These are phyloP conservation scores for Dendryphion nanum DNA, from an alignment of 2,329 filamentous ascomycete genomes.

Conservation along the genomic window DNA sequence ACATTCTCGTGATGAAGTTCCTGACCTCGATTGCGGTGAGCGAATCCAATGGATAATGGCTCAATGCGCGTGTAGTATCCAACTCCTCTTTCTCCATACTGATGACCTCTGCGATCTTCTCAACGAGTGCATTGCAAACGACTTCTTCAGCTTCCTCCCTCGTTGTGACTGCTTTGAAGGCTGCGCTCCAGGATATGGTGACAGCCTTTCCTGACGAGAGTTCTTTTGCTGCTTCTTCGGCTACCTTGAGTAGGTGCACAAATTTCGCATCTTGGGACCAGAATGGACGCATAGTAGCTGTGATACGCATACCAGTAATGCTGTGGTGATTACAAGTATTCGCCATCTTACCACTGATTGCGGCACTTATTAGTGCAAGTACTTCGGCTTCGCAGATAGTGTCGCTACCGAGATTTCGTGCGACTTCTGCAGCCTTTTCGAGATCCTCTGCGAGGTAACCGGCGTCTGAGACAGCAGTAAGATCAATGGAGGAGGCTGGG, in stretches of 20 bases:
- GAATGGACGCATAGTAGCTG: conserved; percentile 21
- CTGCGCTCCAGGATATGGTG: conserved; percentile 19
- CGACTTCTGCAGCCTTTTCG: conserved; percentile 21
- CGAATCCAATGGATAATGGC: conserved; percentile 24
- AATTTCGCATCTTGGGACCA: conserved; percentile 29
- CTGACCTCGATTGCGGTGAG: conserved; percentile 32
- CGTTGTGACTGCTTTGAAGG: conserved; percentile 19
- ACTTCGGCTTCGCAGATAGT: conserved; percentile 27
- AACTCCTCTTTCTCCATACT: conserved; percentile 24
- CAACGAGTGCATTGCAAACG: conserved; percentile 19
- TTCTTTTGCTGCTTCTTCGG: conserved; percentile 17
- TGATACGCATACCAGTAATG: conserved; percentile 29
- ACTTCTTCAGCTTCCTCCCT: conserved; percentile 20
- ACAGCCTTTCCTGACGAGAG: conserved; percentile 7
- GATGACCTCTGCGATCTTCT: conserved; percentile 26
- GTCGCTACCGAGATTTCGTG: conserved; percentile 23
- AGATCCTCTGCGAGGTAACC: conserved; percentile 25
- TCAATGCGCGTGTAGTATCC: conserved; percentile 19
- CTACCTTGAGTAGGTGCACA: conserved; percentile 16
- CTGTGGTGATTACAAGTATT: conserved; percentile 24
- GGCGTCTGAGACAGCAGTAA: conserved; percentile 25
- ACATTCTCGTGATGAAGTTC: conserved; percentile 33
- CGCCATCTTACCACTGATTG: conserved; percentile 16
- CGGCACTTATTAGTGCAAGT: conserved; percentile 19
- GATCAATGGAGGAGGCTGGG: conserved; percentile 18